Evolutionary conservation across 148 eudicot species (phyloP), one percentile per base, ranked within the genome.

Genomic region (Chenopodium formosanum): DNA sequence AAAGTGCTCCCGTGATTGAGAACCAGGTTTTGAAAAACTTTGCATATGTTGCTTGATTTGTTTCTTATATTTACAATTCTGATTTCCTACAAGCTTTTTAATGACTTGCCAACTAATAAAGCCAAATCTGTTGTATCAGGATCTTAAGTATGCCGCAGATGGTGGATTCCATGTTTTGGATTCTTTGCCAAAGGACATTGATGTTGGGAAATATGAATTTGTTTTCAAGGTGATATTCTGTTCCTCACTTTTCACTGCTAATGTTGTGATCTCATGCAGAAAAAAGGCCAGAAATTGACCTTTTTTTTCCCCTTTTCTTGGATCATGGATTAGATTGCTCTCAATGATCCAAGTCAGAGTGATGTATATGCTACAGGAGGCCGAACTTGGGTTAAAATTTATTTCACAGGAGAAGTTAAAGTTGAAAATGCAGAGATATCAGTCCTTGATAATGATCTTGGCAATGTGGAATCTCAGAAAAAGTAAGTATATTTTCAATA

Each of bases 201-300:
- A 91, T 91, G 86, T 92, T 76, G 99, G 99, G 80, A 86, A 77
- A 48, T 94, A 94, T 79, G 82, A 89, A 81, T 91, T 96, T 87
- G 87, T 89, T 76, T 91, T 94, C 84, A 90, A 92, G 98, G 99
- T 96, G 76, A 23, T 50, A 37, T 50, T 63, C 60, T 17, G 63
- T 27, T 73, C 58, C 29, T 27, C 29, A 40, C 48, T 62, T 69
- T 68, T 47, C 40, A n/a, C n/a, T 77, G 5, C 62, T 53, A 68
- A 12, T 50, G 66, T 47, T 19, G 46, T 60, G 64, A 23, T 53
- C 16, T 63, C n/a, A 9, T 75, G 46, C 71, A 56, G 20, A 56
- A 56, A 40, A 56, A 56, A 4, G 62, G 62, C 58, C 19, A 40
- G 67, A 16, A 11, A 62, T 22, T 72, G 62, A 76, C 83, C 14